These are phyloP conservation scores for Stevia rebaudiana DNA, from an alignment of 140 eudicot species.

Conservation along the genomic window DNA sequence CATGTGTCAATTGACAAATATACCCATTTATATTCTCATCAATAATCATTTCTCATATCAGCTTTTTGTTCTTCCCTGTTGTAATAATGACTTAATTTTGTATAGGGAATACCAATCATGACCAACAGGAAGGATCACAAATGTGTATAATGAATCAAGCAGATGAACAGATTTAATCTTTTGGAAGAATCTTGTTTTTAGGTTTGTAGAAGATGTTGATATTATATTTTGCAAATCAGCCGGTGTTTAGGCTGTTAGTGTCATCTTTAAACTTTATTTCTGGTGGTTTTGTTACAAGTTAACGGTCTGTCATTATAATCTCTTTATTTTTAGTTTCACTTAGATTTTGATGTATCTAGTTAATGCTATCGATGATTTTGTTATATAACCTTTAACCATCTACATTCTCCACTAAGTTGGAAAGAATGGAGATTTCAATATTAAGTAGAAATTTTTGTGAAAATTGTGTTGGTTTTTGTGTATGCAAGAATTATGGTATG, in stretches of 20 bases:
- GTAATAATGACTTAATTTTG: not conserved
- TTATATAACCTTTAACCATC: too few species aligned
- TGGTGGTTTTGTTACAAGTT: not conserved
- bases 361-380: conserved; percentile 3
- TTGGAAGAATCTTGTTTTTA: not conserved
- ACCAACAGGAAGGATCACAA: not conserved
- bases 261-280: not conserved
- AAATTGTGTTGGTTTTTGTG: too few species aligned
- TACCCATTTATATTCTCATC: not conserved
- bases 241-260: not conserved
- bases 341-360: not conserved
- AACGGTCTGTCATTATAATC: not conserved
- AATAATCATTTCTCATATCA: not conserved
- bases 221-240: not conserved
- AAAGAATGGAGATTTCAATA: too few species aligned
- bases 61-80: not conserved
- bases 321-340: not conserved
- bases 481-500: too few species aligned
- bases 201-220: conserved; percentile 8
- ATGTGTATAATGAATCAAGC: not conserved
- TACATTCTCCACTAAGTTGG: too few species aligned
- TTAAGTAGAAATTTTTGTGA: too few species aligned
- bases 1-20: not conserved
- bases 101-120: conserved; percentile 8
- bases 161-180: not conserved